Percentiles rank a stretch among this genome's conserved stretches.
phyloP scores from a whole-genome alignment of 345 rosid species.

The Aethionema arabicum region DNA sequence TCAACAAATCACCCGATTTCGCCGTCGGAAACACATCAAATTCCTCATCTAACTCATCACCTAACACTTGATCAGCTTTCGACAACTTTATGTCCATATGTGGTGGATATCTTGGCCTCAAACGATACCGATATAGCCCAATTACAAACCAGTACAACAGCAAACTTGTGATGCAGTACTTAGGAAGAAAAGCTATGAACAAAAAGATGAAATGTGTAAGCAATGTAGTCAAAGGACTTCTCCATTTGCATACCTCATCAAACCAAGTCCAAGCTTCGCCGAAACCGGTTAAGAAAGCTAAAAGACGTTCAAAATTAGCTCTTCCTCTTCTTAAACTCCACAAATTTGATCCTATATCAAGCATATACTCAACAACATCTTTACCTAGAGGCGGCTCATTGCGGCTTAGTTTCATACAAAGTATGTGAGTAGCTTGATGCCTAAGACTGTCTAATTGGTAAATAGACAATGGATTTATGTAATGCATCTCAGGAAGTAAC shows the following conservation, averaged over 20 bases:
- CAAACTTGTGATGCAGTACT: slow-evolving; percentile 23
- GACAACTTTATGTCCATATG: slow-evolving; percentile 41
- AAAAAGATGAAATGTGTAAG: slow-evolving; percentile 47
- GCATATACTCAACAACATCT: slow-evolving; percentile 44
- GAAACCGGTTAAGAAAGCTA: slow-evolving; percentile 9
- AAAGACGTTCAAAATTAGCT: slow-evolving; percentile 35
- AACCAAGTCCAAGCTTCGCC: slow-evolving; percentile 35
- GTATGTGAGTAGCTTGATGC: slow-evolving; percentile 43
- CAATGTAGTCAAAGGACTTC: slow-evolving; percentile 39
- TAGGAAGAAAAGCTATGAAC: slow-evolving; percentile 42
- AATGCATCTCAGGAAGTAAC: slow-evolving; percentile 46
- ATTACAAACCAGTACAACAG: slow-evolving; percentile 43
- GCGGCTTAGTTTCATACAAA: slow-evolving; percentile 36
- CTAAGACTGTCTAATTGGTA: slow-evolving; percentile 43
- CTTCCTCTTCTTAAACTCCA: slow-evolving; percentile 42
- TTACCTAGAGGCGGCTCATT: slow-evolving; percentile 41
- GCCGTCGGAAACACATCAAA: slow-evolving; percentile 36
- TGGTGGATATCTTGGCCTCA: slow-evolving; percentile 44
- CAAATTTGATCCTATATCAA: slow-evolving; percentile 32
- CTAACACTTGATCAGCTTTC: slow-evolving; percentile 31
- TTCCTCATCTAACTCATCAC: slow-evolving; percentile 40
- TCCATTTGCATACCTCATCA: slow-evolving; percentile 38
- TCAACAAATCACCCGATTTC: slow-evolving; percentile 31
- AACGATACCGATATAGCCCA: slow-evolving; percentile 46
- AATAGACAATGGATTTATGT: slow-evolving; percentile 39